Evolutionary conservation across 768 basidiomycete species (phyloP).

Genomic region (Termitomyces sp.): DNA sequence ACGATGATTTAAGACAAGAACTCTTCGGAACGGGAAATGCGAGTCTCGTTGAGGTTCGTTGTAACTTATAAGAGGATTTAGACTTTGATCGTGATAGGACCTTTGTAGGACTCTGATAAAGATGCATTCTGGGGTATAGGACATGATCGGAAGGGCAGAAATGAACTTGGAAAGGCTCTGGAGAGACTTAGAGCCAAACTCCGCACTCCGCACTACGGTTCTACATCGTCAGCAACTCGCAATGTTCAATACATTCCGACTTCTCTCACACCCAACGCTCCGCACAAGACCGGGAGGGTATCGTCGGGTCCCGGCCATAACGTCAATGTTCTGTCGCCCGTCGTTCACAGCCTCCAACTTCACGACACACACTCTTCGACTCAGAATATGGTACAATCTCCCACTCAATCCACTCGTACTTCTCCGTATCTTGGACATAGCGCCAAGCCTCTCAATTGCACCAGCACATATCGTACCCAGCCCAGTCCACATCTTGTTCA

Average conservation of each 20-base stretch:
- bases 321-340: not conserved
- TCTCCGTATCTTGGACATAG: not conserved
- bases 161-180: conserved; percentile 70
- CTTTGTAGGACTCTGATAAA: conserved; percentile 58
- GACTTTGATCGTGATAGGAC: not conserved
- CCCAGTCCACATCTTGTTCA: not conserved
- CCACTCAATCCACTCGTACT: not conserved
- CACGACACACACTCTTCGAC: not conserved
- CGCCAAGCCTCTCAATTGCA: not conserved
- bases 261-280: not conserved
- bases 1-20: conserved; percentile 49
- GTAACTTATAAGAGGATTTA: not conserved
- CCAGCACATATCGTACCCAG: not conserved
- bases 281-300: not conserved
- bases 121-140: conserved; percentile 81
- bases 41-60: conserved; percentile 59
- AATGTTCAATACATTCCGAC: not conserved
- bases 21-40: conserved; percentile 62
- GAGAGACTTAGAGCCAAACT: conserved; percentile 54
- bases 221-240: not conserved
- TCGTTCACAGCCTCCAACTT: too few species aligned
- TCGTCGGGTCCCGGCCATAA: not conserved
- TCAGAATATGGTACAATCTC: not conserved
- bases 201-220: conserved; percentile 18
- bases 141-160: conserved; percentile 56